A percentile compares a stretch with the other conserved stretches of the same genome.
phyloP scores from a whole-genome alignment of 2,329 filamentous ascomycete genomes.

The Dactylonectria estremocensis region DNA sequence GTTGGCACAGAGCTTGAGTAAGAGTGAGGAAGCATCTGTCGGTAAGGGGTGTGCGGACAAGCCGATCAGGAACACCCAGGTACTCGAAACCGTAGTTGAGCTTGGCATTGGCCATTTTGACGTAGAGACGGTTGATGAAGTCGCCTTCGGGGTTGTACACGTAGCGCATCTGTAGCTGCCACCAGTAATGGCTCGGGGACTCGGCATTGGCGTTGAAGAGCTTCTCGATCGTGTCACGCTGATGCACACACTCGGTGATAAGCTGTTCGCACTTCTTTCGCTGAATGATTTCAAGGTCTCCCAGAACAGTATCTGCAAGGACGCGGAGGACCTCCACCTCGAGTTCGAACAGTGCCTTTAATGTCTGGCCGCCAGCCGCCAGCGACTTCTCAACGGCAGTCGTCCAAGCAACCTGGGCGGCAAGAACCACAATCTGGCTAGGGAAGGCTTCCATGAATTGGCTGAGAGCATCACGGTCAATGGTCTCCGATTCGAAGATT shows the following conservation, averaged over 20 bases:
- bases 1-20: slow-evolving; percentile 94
- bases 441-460: slow-evolving; percentile 89
- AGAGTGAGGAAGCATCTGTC: slow-evolving; percentile 99
- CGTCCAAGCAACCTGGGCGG: slow-evolving; percentile 95
- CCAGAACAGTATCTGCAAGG: slow-evolving; percentile 90
- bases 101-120: slow-evolving; percentile 97
- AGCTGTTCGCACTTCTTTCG: slow-evolving; percentile 98
- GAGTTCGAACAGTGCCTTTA: slow-evolving; percentile 82
- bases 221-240: slow-evolving; percentile 93
- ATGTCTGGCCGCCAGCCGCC: slow-evolving; percentile 76
- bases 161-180: slow-evolving; percentile 98
- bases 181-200: slow-evolving; percentile 86
- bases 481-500: slow-evolving; percentile 79
- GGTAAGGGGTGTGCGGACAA: slow-evolving; percentile 96
- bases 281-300: slow-evolving; percentile 87
- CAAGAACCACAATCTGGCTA: slow-evolving; percentile 95
- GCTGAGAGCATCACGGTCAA: slow-evolving; percentile 80
- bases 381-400: slow-evolving; percentile 86
- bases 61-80: slow-evolving; percentile 93
- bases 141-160: slow-evolving; percentile 89
- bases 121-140: slow-evolving; percentile 83
- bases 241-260: slow-evolving; percentile 98
- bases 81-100: slow-evolving; percentile 99
- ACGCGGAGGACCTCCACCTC: slow-evolving; percentile 89
- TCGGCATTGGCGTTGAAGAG: slow-evolving; percentile 83